Evolutionary conservation across 192 early-diverging fungal genomes (phyloP), one percentile per base, ranked within the genome.

Genomic region (Chytriomyces confervae): DNA sequence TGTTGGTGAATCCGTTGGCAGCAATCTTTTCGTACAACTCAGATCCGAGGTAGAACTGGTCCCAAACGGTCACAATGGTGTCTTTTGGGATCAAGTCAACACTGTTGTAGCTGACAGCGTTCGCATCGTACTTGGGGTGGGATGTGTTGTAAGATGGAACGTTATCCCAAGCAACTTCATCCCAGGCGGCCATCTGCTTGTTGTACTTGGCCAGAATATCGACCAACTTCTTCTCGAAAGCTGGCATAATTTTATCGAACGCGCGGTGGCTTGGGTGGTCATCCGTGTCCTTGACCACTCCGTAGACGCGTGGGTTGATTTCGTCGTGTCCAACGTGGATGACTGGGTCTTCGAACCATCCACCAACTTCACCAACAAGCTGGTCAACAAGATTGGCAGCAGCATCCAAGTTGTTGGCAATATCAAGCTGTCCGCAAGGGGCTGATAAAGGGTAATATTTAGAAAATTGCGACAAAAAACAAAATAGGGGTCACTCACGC

Each of bases 371-470:
- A 48, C 85, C 79, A 62, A 96, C 82, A 6, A 96, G 81, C 16
- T 84, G 77, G 1, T 82, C 69, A 5, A 95, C 82, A 50, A 94
- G 86, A 1, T 87, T 69, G 44, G 90, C 85, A 0, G 93, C 93
- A 70, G 85, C 75, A 62, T 80, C 53, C 4, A 36, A 36, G 36
- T 36, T 36, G 23, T 75, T 81, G 43, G 88, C 86, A 3, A 84
- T 72, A 47, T 90, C 80, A 69, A 97, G 80, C 82, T 97, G 95
- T 0, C 95, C 95, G 65, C 88, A 89, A 9, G 93, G 92, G 16
- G 95, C 93, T 71, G 93, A 88, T 18, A 36, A 36, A 36, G 4
- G 36, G 36, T 36, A 2, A 36, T 4, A 36, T 36, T 36, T 36
- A 36, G 36, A 36, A 36, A 36, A 36, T 36, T 36, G 36, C 4